Percentiles rank a stretch among this genome's conserved stretches.
Evolutionary conservation across 768 basidiomycete genomes (phyloP).

Genomic region (Paxillus ammoniavirescens): DNA sequence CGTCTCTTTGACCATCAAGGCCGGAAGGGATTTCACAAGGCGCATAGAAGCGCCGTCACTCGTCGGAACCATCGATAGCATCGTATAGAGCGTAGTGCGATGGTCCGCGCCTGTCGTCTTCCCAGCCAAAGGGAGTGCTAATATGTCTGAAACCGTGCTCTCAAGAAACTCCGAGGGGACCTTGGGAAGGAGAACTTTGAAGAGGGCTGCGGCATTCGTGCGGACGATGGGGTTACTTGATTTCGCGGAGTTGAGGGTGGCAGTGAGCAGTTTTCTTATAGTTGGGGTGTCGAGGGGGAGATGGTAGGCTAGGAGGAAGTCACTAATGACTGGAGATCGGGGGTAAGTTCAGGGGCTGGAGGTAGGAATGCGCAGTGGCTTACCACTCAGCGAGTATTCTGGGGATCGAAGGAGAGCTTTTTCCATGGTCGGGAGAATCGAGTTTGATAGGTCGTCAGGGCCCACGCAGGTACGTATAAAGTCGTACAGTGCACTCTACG

Average conservation of each 20-base stretch:
- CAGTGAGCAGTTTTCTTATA: constrained; percentile 55
- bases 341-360: not conserved
- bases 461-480: constrained; percentile 57
- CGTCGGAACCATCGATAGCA: constrained; percentile 59
- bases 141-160: constrained; percentile 58
- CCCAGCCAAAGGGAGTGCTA: constrained; percentile 73
- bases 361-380: constrained; percentile 13
- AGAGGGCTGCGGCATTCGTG: constrained; percentile 52
- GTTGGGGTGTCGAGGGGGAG: constrained; percentile 45
- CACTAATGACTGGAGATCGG: constrained; percentile 44
- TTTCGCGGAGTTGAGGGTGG: constrained; percentile 67
- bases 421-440: constrained; percentile 71
- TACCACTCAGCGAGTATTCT: constrained; percentile 69
- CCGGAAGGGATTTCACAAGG: constrained; percentile 38
- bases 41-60: constrained; percentile 48
- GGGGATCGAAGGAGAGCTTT: constrained; percentile 81
- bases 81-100: constrained; percentile 74
- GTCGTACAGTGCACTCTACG: constrained; percentile 53
- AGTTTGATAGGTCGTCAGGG: constrained; percentile 47
- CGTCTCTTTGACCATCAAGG: constrained; percentile 68
- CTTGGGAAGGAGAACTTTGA: constrained; percentile 44
- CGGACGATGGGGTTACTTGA: constrained; percentile 69
- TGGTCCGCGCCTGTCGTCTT: constrained; percentile 91
- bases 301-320: constrained; percentile 56
- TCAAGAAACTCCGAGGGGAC: constrained; percentile 39